Conservation (phyloP, 2,329 filamentous ascomycete species). For the Neodidymelliopsis sp. region DNA sequence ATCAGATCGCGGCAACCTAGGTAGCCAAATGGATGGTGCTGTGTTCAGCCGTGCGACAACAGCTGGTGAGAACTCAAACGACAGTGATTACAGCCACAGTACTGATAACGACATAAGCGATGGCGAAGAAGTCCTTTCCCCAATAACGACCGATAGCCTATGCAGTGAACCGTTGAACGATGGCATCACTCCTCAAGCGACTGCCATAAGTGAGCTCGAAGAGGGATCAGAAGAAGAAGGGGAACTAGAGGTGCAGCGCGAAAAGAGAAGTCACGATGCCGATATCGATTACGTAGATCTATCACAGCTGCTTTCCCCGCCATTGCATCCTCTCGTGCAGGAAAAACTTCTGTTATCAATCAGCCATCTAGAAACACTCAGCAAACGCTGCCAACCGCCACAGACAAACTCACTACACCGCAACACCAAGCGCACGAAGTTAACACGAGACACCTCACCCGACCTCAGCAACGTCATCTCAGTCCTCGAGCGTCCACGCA, state of each 20-base stretch:
- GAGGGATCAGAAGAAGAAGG: not conserved
- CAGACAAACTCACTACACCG: not conserved
- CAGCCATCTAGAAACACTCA: conserved; percentile 25
- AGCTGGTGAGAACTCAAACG: conserved; percentile 6
- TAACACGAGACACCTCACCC: not conserved
- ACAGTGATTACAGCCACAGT: not conserved
- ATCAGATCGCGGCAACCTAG: not conserved
- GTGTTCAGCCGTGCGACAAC: conserved; percentile 8
- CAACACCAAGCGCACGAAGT: conserved; percentile 3
- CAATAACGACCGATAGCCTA: not conserved
- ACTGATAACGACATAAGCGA: conserved; percentile 9
- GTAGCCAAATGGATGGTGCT: conserved; percentile 20
- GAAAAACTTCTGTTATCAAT: conserved; percentile 14
- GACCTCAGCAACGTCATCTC: conserved; percentile 1
- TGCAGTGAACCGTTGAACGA: not conserved
- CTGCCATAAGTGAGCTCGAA: not conserved
- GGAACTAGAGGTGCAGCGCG: conserved; percentile 1
- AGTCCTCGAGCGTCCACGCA: not conserved
- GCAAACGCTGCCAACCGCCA: conserved; percentile 14
- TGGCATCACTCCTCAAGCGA: not conserved
- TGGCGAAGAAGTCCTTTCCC: not conserved
- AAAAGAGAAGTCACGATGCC: not conserved
- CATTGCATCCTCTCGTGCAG: not conserved
- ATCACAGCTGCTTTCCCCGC: not conserved
- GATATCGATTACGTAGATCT: conserved; percentile 8